These are phyloP conservation scores for Amanita fuliginea DNA, from an alignment of 768 basidiomycete genomes.

Conservation along the genomic window DNA sequence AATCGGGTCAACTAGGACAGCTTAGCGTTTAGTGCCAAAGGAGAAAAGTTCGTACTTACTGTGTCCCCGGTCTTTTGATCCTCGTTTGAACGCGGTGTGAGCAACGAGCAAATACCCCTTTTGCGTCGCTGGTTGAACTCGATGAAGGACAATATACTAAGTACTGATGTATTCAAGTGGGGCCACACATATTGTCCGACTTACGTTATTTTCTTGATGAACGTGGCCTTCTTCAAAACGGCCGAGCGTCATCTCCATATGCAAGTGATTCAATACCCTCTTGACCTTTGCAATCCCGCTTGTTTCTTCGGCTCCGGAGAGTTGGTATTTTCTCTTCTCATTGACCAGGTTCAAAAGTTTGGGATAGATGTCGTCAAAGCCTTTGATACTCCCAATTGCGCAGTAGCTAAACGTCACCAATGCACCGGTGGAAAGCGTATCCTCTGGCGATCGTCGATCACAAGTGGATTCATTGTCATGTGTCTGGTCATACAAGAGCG, in stretches of 20 bases:
- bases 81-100: slow-evolving; percentile 86
- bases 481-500: slow-evolving; percentile 89
- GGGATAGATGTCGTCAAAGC: slow-evolving; percentile 95
- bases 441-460: slow-evolving; percentile 88
- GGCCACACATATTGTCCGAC: slow-evolving; percentile 18
- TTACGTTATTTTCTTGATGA: slow-evolving; percentile 90
- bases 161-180: not conserved
- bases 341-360: slow-evolving; percentile 84
- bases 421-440: slow-evolving; percentile 89
- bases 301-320: slow-evolving; percentile 42
- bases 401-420: slow-evolving; percentile 85
- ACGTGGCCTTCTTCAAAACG: slow-evolving; percentile 91
- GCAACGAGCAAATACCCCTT: slow-evolving; percentile 89
- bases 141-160: slow-evolving; percentile 89
- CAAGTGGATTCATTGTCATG: slow-evolving; percentile 94
- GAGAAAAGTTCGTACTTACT: slow-evolving; percentile 36
- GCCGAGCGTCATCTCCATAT: slow-evolving; percentile 84
- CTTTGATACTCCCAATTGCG: slow-evolving; percentile 90
- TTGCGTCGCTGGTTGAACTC: slow-evolving; percentile 83
- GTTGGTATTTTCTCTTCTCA: slow-evolving; percentile 73
- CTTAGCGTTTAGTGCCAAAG: not conserved
- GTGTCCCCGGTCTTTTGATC: slow-evolving; percentile 67
- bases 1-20: slow-evolving; percentile 63
- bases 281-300: slow-evolving; percentile 51
- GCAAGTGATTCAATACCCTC: slow-evolving; percentile 75